Evolutionary conservation across 345 rosid genomes (phyloP).

Genomic region (Hibiscus mutabilis): DNA sequence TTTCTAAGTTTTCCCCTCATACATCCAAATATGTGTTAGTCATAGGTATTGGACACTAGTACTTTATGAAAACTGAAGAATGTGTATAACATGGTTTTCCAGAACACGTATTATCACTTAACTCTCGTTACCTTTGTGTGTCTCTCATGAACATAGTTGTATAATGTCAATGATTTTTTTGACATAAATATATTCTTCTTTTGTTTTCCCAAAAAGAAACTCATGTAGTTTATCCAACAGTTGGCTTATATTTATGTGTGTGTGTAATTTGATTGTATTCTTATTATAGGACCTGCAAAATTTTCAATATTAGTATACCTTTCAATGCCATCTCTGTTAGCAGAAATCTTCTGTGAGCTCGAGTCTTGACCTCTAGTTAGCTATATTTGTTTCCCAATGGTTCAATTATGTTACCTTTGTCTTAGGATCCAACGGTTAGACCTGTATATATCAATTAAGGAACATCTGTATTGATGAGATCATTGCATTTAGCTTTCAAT

Average conservation of each 20-base stretch:
- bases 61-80: neutral
- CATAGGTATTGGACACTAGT: neutral
- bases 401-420: neutral
- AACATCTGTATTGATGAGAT: neutral
- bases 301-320: neutral
- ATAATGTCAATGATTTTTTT: neutral
- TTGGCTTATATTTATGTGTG: neutral
- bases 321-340: neutral
- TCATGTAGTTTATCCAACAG: neutral
- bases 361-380: neutral
- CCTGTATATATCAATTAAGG: neutral
- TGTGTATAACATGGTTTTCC: neutral
- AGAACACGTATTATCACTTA: neutral
- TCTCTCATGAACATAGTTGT: neutral
- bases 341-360: neutral
- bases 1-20: neutral
- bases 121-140: neutral
- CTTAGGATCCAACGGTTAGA: neutral
- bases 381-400: neutral
- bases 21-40: neutral
- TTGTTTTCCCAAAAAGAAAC: neutral
- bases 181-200: neutral
- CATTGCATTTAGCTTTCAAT: constrained; percentile 1
- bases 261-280: neutral
- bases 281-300: neutral